A percentile compares a stretch with the other conserved stretches of the same genome.
Evolutionary conservation across 1,284 basidiomycete species (phyloP).

Genomic region (Singerocomus rubriflavus): DNA sequence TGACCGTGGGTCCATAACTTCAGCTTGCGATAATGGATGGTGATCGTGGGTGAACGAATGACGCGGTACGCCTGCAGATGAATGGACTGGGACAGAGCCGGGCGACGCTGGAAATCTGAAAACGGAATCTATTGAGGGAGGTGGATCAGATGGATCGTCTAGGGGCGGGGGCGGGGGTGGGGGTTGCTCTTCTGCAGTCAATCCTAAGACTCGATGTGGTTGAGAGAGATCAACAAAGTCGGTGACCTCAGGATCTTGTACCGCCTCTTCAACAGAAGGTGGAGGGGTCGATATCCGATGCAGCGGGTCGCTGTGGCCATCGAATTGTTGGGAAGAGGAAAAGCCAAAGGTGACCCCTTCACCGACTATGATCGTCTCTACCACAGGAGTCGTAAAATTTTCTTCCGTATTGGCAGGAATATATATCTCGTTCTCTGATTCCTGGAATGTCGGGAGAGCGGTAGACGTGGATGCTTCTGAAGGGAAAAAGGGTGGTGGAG

Average conservation of each 20-base stretch:
- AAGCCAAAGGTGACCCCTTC: conserved; percentile 77
- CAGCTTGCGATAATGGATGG: conserved; percentile 24
- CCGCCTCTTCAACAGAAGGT: conserved; percentile 68
- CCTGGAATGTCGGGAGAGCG: conserved; percentile 68
- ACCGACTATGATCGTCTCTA: conserved; percentile 48
- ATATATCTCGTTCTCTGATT: conserved; percentile 70
- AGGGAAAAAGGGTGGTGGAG: conserved; percentile 74
- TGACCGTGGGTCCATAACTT: conserved; percentile 34
- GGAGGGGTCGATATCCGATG: conserved; percentile 60
- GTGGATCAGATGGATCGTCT: conserved; percentile 82
- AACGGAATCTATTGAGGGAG: conserved; percentile 77
- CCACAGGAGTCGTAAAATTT: conserved; percentile 35
- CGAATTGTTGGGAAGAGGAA: conserved; percentile 63
- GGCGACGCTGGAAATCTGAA: conserved; percentile 57
- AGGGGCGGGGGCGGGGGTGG: conserved; percentile 78
- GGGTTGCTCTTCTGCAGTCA: conserved; percentile 51
- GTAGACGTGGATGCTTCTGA: conserved; percentile 58
- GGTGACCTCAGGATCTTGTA: conserved; percentile 62
- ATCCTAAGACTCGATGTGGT: conserved; percentile 53
- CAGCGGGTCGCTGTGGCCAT: conserved; percentile 68
- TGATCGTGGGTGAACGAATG: conserved; percentile 33
- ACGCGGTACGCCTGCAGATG: conserved; percentile 35
- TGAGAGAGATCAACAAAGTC: conserved; percentile 57
- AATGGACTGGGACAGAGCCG: conserved; percentile 41
- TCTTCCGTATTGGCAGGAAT: conserved; percentile 49